A percentile compares a stretch with the other conserved stretches of the same genome.
Evolutionary conservation across 2,329 filamentous ascomycete species (phyloP).

Genomic region (Colletotrichum sublineola): DNA sequence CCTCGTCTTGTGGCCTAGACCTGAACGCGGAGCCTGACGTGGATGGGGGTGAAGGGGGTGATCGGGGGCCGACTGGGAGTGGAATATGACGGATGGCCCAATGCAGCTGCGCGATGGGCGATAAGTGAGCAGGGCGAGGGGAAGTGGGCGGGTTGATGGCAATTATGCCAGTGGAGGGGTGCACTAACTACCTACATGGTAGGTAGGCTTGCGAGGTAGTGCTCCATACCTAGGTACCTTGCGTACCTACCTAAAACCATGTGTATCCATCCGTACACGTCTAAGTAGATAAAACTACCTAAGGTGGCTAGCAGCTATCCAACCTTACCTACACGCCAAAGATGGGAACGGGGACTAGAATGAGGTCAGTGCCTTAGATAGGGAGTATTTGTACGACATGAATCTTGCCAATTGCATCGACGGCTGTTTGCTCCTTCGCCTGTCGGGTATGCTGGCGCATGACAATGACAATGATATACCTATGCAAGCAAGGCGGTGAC

Average conservation of each 20-base stretch:
- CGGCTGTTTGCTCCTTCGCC: neutral
- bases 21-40: neutral
- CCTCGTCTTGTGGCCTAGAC: neutral
- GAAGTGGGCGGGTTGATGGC: neutral
- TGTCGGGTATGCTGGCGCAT: neutral
- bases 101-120: slow-evolving; percentile 20
- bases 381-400: too few relatives aligned
- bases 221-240: too few relatives aligned
- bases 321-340: neutral
- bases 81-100: slow-evolving; percentile 3
- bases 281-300: too few relatives aligned
- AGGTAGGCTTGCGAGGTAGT: too few relatives aligned
- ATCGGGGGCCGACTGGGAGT: neutral
- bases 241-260: too few relatives aligned
- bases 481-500: neutral
- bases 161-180: slow-evolving; percentile 36
- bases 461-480: neutral
- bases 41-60: neutral
- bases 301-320: too few relatives aligned
- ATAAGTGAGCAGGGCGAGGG: slow-evolving; percentile 5
- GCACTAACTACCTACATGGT: too few relatives aligned
- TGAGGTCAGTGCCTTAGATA: slow-evolving; percentile 32
- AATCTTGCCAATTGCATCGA: slow-evolving; percentile 15
- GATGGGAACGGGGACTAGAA: slow-evolving; percentile 18
- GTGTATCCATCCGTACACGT: too few relatives aligned